Evolutionary conservation across 371 early-diverging fungal genomes (phyloP).

Genomic region (Ordospora pajunii): DNA sequence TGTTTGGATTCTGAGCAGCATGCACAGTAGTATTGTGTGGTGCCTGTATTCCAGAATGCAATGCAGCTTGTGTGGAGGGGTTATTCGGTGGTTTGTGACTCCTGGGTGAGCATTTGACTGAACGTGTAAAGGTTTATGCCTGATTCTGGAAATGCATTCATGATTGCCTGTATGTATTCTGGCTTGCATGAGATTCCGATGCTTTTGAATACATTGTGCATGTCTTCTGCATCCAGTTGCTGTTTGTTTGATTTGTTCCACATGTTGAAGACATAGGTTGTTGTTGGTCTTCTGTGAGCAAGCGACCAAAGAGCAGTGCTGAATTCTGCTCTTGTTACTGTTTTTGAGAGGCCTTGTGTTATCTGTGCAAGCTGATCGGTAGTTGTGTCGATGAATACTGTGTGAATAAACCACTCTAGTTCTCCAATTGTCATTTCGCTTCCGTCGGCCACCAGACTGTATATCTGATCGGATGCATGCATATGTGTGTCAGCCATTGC

Average conservation of each 20-base stretch:
- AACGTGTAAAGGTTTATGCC: neutral
- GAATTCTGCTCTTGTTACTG: neutral
- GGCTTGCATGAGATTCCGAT: neutral
- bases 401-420: neutral
- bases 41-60: neutral
- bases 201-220: neutral
- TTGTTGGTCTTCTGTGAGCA: neutral
- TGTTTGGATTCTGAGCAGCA: conserved; percentile 23
- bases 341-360: neutral
- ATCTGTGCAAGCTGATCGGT: neutral
- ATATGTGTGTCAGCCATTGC: too few species aligned
- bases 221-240: neutral
- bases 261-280: neutral
- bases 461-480: neutral
- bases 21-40: too few species aligned
- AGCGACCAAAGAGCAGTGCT: neutral
- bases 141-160: neutral
- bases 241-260: neutral
- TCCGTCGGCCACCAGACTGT: neutral
- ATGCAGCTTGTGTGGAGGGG: too few species aligned
- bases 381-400: neutral
- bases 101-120: neutral
- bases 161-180: neutral
- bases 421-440: neutral
- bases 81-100: neutral